Evolutionary conservation across 169 alveolate genomes (phyloP), one percentile per base, ranked within the genome.

Genomic region (Eimeria sp.): DNA sequence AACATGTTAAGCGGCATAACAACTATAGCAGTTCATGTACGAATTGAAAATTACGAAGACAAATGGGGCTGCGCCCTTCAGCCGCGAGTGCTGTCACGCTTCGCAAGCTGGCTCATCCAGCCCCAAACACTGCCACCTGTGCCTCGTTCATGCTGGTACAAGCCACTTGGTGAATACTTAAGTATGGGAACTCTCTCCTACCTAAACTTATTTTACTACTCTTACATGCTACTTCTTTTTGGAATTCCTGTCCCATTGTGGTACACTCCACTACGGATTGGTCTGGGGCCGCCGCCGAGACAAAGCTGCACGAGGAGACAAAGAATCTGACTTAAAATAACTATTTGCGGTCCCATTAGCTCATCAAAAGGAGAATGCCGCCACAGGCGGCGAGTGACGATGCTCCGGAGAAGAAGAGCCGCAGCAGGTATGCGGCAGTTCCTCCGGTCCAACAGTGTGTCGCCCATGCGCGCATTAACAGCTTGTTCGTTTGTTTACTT

Each of bases 371-470:
- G 92, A 86, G 61, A 86, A 86, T 86, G 92, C 92, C 92, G 92
- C 92, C 92, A 9, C 78, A 54, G 80, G 92, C 92, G 92, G 92
- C 92, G 78, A 86, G 92, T 61, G 92, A 61, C 25, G 78, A 86
- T 34, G 78, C 58, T 70, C 92, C 92, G 34, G 92, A 86, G 40
- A 54, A 58, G 92, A n/a, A 70, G 92, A 86, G 92, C 58, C 92
- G 92, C 58, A 86, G 92, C 22, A 78, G 92, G 92, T 86, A 54
- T 22, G 92, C 67, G 80, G 30, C 27, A 7, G 2, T n/a, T 30
- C 5, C 61, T 34, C 20, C 47, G 7, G n/a, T 65, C 47, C n/a
- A 45, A 9, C 65, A 4, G 58, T 20, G 43, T n/a, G 25, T 76
- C 10, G 57, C 4, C 43, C 34, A 40, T 18, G 18, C 13, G n/a